Base-by-base conservation (phyloP, 2,329 filamentous ascomycete genomes). In the Ophiostoma ips region DNA sequence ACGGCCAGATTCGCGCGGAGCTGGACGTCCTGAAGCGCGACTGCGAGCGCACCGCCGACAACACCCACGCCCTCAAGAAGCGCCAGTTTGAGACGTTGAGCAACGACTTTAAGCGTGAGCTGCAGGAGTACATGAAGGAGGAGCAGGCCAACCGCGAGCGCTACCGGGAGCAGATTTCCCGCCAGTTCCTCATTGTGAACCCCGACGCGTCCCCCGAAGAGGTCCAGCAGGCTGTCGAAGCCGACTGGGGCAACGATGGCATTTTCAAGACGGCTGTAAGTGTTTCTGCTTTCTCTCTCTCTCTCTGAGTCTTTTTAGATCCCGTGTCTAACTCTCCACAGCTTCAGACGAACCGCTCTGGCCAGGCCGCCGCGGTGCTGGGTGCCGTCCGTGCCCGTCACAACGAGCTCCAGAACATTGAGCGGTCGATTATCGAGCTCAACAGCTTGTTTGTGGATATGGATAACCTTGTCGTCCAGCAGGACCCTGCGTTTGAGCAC, bases 241-340 rank as follows among this genome's bases (percentile, higher is more conserved):
- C 78, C 49, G 81, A 88, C 62, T 85, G 84, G 81, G 79, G 81
- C 49, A 77, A 84, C 52, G 82, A 89, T 68, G 83, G 84, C 59
- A 81, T 92, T 50, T 92, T 90, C 69, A 83, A 88, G 66, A 83
- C 80, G 51, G 85, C 85, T 53, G 85, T 90, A 74, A 65, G 79
- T 73, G 48, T 54, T 48, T 31, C 45, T 28, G 34, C n/a, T 51
- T 21, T 46, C 37, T 31, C 34, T 11, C 6, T 41, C 18, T 16
- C 10, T 7, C 15, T 13, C 7, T n/a, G 15, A 8, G 16, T 31
- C 21, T 41, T 5, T 19, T 11, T 9, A n/a, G 7, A 15, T 7
- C 18, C 10, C 16, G 21, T 21, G 21, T 10, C 50, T 52, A 51
- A 47, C 13, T 10, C 3, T 11, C 5, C 5, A 28, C 57, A 88